These are phyloP conservation scores for Aegle marmelos DNA, from an alignment of 345 rosid species.

Conservation along the genomic window DNA sequence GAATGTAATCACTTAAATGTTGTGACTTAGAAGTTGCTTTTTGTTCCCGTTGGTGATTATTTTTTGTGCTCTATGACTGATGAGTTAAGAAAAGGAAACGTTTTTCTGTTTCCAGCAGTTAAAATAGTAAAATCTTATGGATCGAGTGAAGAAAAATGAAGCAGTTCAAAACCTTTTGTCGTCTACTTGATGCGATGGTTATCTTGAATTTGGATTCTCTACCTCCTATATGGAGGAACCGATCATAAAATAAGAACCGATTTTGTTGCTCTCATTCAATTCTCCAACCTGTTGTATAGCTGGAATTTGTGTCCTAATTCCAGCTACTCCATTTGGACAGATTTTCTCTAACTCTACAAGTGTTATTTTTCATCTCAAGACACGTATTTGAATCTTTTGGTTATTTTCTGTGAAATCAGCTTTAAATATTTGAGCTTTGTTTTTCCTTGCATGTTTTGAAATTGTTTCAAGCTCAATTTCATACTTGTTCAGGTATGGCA, in stretches of 20 bases:
- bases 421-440: slow-evolving; percentile 9
- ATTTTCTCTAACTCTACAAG: slow-evolving; percentile 3
- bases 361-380: not conserved
- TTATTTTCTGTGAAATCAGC: not conserved
- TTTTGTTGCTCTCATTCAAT: slow-evolving; percentile 15
- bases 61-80: not conserved
- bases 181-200: slow-evolving; percentile 13
- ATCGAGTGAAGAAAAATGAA: not conserved
- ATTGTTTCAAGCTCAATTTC: slow-evolving; percentile 3
- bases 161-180: not conserved
- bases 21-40: not conserved
- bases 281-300: slow-evolving; percentile 16
- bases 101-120: not conserved
- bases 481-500: not conserved
- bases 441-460: slow-evolving; percentile 3
- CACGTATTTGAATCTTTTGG: not conserved
- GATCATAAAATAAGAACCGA: not conserved
- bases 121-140: not conserved
- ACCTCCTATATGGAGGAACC: not conserved
- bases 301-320: slow-evolving; percentile 22
- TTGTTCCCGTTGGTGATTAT: not conserved
- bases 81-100: not conserved
- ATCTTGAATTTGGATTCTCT: not conserved
- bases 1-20: slow-evolving; percentile 7
- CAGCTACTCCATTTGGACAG: slow-evolving; percentile 20